Percentiles rank a stretch among this genome's conserved stretches.
These are phyloP conservation scores for Cronartium ribicola DNA, from an alignment of 1,284 basidiomycete genomes.

Conservation along the genomic window DNA sequence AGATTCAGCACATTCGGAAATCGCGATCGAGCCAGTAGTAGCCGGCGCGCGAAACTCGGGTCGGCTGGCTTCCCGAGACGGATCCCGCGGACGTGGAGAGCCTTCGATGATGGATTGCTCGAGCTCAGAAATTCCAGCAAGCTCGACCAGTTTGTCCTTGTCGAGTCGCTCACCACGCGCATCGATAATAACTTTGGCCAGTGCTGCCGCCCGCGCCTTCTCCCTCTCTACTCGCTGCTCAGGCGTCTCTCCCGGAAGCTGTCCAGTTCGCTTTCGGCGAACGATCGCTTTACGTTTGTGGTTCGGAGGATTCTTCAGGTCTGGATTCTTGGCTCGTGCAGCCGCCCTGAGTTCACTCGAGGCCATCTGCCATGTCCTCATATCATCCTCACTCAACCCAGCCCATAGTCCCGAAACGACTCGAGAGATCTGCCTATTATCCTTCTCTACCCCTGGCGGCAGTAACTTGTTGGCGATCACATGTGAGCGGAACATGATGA, in stretches of 20 bases:
- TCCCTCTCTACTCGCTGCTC: slow-evolving; percentile 32
- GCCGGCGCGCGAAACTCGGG: slow-evolving; percentile 31
- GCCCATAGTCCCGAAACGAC: slow-evolving; percentile 39
- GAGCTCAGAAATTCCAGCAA: slow-evolving; percentile 1
- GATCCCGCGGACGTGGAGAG: neutral
- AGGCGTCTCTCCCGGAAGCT: slow-evolving; percentile 42
- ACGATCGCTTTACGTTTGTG: slow-evolving; percentile 35
- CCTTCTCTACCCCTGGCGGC: slow-evolving; percentile 73
- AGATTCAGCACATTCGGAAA: slow-evolving; percentile 32
- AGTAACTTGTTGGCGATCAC: slow-evolving; percentile 74
- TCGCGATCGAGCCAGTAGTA: neutral
- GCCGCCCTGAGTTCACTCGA: slow-evolving; percentile 37
- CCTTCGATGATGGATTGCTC: neutral
- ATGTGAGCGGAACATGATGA: slow-evolving; percentile 86
- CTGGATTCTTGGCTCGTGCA: slow-evolving; percentile 28
- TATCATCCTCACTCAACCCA: slow-evolving; percentile 34
- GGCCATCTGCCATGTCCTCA: slow-evolving; percentile 26
- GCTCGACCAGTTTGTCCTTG: slow-evolving; percentile 11
- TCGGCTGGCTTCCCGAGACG: slow-evolving; percentile 5
- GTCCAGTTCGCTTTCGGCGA: slow-evolving; percentile 21
- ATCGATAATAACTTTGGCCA: slow-evolving; percentile 33
- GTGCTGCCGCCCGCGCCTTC: slow-evolving; percentile 26
- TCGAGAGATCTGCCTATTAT: slow-evolving; percentile 61
- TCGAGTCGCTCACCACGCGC: slow-evolving; percentile 27
- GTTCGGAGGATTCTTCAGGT: slow-evolving; percentile 27